Base-by-base conservation (phyloP, 331 rosid species). In the Malus hybrid region DNA sequence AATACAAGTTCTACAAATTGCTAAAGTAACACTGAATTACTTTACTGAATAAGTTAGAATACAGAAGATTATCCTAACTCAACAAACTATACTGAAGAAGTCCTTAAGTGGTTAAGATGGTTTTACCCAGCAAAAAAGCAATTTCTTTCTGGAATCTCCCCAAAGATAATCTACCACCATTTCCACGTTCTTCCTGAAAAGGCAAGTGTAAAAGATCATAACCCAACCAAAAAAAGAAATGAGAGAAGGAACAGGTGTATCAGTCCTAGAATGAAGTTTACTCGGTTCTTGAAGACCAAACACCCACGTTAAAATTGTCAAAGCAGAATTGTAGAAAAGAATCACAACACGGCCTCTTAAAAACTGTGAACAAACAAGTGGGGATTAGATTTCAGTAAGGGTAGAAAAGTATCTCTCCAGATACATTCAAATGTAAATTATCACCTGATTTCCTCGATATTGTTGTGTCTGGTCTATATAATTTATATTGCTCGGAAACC, bases 281-380 rank as follows among this genome's bases (percentile, higher is more conserved):
- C 99, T 83, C 88, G 81, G 75, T 72, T 87, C 97, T 95, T 64
- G 99, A 92, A 73, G 99, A 90, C 99, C 99, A 94, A 63, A 94
- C 82, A 14, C 92, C 99, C 77, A 94, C 97, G 76, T 82, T 82
- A 85, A 95, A 95, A 83, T 67, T 90, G 67, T 90, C 89, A 73
- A 95, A 87, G 86, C 97, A 95, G 77, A 95, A 95, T 75, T 70
- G 77, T 11, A 95, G 81, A 81, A 95, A 95, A 77, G 84, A 88
- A 24, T 86, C 89, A 87, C 91, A 92, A 57, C 71, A 89, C 36
- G 97, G 99, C 86, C 99, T 90, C 87, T 92, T 95, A 82, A 86
- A 95, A 71, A 95, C 99, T 95, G 96, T 75, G 24, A 75, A 57
- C 58, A 8, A 66, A 34, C 13, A 68, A 60, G 57, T 50, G 36